Percentiles rank a stretch among this genome's conserved stretches.
Evolutionary conservation across 192 early-diverging fungal genomes (phyloP).

Genomic region (Phycomyces nitens): DNA sequence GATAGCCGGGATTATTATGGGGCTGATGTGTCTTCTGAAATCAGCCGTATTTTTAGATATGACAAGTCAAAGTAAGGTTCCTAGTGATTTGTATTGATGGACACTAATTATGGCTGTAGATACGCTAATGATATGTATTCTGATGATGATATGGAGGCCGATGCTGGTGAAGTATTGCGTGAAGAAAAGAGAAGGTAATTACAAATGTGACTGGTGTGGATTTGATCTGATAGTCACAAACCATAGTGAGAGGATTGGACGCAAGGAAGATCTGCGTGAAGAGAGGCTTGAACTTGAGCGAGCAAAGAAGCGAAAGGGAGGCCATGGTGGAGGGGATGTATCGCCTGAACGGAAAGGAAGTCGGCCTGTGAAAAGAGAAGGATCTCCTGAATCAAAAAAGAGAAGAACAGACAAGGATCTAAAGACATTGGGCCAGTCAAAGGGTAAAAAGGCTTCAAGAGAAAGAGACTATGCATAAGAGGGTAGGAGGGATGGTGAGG

Average conservation of each 20-base stretch:
- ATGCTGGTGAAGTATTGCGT: slow-evolving; percentile 31
- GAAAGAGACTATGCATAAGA: too few relatives aligned
- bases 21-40: slow-evolving; percentile 15
- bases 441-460: too few relatives aligned
- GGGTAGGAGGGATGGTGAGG: too few relatives aligned
- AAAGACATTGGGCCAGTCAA: too few relatives aligned
- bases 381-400: too few relatives aligned
- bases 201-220: too few relatives aligned
- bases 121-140: slow-evolving; percentile 31
- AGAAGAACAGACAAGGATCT: too few relatives aligned
- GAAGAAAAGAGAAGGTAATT: slow-evolving; percentile 38
- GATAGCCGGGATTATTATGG: slow-evolving; percentile 14
- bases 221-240: too few relatives aligned
- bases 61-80: slow-evolving; percentile 34
- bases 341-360: too few relatives aligned
- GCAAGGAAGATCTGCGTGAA: slow-evolving; percentile 33
- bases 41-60: slow-evolving; percentile 33
- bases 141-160: slow-evolving; percentile 45
- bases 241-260: slow-evolving; percentile 26
- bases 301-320: slow-evolving; percentile 18
- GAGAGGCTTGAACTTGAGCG: slow-evolving; percentile 33
- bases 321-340: too few relatives aligned
- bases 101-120: slow-evolving; percentile 7
- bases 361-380: too few relatives aligned
- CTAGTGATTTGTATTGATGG: not conserved